Evolutionary conservation across 495 filamentous ascomycete genomes (phyloP).

Genomic region (Podospora didyma): DNA sequence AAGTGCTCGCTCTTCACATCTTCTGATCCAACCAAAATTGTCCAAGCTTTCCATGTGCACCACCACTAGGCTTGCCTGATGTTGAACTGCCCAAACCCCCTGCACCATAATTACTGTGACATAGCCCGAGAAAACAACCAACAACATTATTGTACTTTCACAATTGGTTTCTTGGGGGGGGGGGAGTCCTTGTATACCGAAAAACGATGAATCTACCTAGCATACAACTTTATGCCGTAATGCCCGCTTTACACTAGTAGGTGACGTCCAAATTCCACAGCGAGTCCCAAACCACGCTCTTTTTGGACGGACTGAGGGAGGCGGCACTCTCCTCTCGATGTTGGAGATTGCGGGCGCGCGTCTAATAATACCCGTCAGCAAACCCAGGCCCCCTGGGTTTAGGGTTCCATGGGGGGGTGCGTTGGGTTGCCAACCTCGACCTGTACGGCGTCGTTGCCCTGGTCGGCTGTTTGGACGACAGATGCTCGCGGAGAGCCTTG

Average conservation of each 20-base stretch:
- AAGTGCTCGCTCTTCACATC: too few relatives aligned
- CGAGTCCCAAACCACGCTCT: slow-evolving; percentile 50
- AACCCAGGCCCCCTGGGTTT: neutral
- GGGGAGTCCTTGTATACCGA: too few relatives aligned
- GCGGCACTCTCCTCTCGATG: slow-evolving; percentile 30
- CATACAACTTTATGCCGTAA: slow-evolving; percentile 2
- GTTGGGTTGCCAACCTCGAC: slow-evolving; percentile 32
- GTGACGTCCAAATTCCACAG: slow-evolving; percentile 50
- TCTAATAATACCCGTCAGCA: slow-evolving; percentile 23
- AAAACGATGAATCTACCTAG: neutral
- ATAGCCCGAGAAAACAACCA: too few relatives aligned
- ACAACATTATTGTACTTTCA: too few relatives aligned
- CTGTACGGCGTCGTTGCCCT: neutral
- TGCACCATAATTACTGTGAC: too few relatives aligned
- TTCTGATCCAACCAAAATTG: too few relatives aligned
- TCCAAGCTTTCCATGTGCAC: too few relatives aligned
- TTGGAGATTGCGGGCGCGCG: slow-evolving; percentile 13
- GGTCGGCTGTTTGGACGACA: slow-evolving; percentile 1
- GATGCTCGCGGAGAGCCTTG: slow-evolving; percentile 4
- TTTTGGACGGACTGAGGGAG: slow-evolving; percentile 32
- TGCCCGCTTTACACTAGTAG: slow-evolving; percentile 35
- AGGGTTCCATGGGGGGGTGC: slow-evolving; percentile 32
- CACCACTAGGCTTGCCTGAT: too few relatives aligned
- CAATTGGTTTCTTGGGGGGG: too few relatives aligned
- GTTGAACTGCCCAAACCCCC: too few relatives aligned